phyloP scores from a whole-genome alignment of 345 rosid genomes.

The Sonneratia caseolaris region DNA sequence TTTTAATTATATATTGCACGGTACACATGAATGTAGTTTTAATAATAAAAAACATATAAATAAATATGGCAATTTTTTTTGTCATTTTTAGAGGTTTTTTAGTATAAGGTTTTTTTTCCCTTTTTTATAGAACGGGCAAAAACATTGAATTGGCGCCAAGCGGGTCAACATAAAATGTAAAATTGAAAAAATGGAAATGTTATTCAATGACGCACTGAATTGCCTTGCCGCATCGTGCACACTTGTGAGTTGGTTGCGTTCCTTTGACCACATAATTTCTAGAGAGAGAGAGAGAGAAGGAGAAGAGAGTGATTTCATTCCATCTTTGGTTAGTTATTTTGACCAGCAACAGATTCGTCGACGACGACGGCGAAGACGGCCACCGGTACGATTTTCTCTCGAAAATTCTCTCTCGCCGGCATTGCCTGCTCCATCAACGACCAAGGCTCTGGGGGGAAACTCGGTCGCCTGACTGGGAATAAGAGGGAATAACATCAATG shows the following conservation, averaged over 20 bases:
- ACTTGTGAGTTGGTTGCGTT: neutral
- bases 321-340: neutral
- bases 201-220: neutral
- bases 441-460: neutral
- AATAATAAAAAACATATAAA: no score
- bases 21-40: no score
- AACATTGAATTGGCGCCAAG: neutral
- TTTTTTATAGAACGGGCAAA: neutral
- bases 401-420: no score
- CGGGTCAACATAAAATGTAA: neutral
- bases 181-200: neutral
- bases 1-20: no score
- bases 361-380: neutral
- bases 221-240: neutral
- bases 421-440: no score
- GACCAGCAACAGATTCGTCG: neutral
- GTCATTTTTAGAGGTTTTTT: no score
- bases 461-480: neutral
- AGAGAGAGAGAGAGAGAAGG: neutral
- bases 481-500: no score
- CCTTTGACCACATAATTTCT: slow-evolving; percentile 3
- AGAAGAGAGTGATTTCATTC: neutral
- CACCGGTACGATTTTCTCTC: no score
- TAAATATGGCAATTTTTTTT: no score
- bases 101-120: no score